Evolutionary conservation across 2,329 filamentous ascomycete genomes (phyloP), one percentile per base, ranked within the genome.

Genomic region (Alternaria sp.): DNA sequence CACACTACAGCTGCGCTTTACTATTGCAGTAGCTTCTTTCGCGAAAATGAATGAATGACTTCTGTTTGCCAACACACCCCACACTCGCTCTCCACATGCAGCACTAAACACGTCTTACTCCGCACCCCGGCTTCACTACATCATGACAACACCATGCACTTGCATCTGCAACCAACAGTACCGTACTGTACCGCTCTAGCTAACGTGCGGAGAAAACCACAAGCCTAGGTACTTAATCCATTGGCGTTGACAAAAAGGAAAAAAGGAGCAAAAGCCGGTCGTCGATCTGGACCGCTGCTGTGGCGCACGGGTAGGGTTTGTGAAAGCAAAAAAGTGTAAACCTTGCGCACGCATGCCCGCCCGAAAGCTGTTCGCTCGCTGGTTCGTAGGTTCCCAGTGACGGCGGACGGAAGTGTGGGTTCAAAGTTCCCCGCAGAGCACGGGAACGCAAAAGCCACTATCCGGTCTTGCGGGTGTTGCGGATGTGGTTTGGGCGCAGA

Each of bases 61-160:
- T 25, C 36, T 40, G 57, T 19, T 9, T 40, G 57, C 40, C 57
- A 59, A 47, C 43, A 59, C 57, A 32, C 49, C 49, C 49, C 49
- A 36, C 49, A 52, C 49, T 52, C 49, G 3, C 49, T 36, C 49
- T 52, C 30, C 49, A 36, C 49, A 52, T 52, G 36, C 36, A 36
- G 32, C 32, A 30, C 49, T 21, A 52, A 36, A 21, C 49, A 52
- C 30, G 32, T 36, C 6, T 17, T 52, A 23, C 49, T 52, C 49
- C 49, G 49, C 49, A 52, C 21, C 49, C 32, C 32, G 30, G 7
- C 4, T 40, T 40, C 30, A 36, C 30, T 32, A 40, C 28, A 30
- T 52, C 8, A 21, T 23, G 30, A 23, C 36, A 40, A 40, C 36
- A 40, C 15, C 5, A 40, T 40, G n/a, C 36, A 40, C 36, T 40